Evolutionary conservation across 2,329 filamentous ascomycete species (phyloP).

Genomic region (Botryotinia calthae): DNA sequence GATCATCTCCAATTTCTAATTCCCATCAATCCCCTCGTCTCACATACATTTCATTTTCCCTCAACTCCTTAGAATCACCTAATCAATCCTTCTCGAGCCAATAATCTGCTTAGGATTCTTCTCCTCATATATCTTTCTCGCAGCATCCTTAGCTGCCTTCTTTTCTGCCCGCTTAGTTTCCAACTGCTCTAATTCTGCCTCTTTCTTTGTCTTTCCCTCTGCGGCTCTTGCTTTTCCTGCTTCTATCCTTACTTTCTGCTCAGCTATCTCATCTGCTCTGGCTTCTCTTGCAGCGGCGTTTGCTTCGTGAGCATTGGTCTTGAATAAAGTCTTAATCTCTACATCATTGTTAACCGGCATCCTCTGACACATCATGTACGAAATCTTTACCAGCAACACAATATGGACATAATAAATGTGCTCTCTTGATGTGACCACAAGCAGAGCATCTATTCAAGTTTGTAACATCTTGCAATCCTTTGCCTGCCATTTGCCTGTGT

Average conservation of each 20-base stretch:
- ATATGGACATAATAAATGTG: constrained; percentile 82
- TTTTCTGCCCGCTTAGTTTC: constrained; percentile 4
- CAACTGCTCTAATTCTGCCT: background rate
- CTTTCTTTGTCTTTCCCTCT: background rate
- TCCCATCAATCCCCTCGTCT: background rate
- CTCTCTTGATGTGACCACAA: constrained; percentile 83
- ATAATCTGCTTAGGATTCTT: constrained; percentile 11
- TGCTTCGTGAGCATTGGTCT: constrained; percentile 17
- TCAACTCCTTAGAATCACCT: background rate
- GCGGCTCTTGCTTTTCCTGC: background rate
- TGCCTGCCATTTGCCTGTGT: constrained; percentile 90
- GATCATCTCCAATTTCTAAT: constrained; percentile 13
- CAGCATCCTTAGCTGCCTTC: background rate
- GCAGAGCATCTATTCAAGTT: constrained; percentile 83
- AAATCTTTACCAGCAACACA: constrained; percentile 73
- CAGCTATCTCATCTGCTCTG: constrained; percentile 16
- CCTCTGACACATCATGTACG: background rate
- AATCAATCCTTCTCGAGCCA: background rate
- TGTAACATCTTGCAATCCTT: constrained; percentile 88
- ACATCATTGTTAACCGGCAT: constrained; percentile 22
- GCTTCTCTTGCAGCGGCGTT: background rate
- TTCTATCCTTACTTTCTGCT: constrained; percentile 12
- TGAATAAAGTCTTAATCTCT: constrained; percentile 39
- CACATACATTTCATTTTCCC: background rate
- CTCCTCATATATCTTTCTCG: constrained; percentile 12